Base-by-base conservation (phyloP, 192 early-diverging fungal genomes). In the Coemansia reversa region DNA sequence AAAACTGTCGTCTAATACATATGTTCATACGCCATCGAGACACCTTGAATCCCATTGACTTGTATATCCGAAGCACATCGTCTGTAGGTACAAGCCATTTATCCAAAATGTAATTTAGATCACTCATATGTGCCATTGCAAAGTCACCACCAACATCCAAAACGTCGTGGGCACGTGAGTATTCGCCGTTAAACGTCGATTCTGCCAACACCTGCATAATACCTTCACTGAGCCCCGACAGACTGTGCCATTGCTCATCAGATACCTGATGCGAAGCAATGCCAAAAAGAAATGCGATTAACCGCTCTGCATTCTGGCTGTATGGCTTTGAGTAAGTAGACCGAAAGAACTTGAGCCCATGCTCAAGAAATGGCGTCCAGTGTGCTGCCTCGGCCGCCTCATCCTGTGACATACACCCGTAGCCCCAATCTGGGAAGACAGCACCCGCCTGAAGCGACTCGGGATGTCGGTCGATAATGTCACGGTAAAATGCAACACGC, bases 391-490 rank as follows among this genome's bases (percentile, higher is more conserved):
- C 80, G 3, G 80, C 75, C 49, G 56, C 68, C 0, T 76, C 75
- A 58, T 82, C 80, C 66, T 68, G 74, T 2, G 69, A 71, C 58
- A 82, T 51, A 55, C 80, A 82, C 4, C 80, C 80, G 62, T 82
- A 82, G 48, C 80, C 80, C 80, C 80, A 82, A 65, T 82, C 80
- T 0, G 80, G 80, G 32, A 82, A 82, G 30, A 67, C 70, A 7
- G 55, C 61, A 16, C 80, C 80, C 0, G 80, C 80, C 47, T 82
- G 80, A 24, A 82, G 32, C 1, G 65, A 53, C 54, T 59, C 62
- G 1, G 59, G 62, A 22, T 82, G 69, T 6, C 80, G 55, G 47
- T 82, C 72, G 2, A 82, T 53, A 11, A 77, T 72, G 2, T n/a
- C 62, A 0, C 71, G 65, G 47, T 70, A 65, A 30, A 42, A 25